Percentiles rank a stretch among this genome's conserved stretches.
Conservation (phyloP, 148 eudicot genomes). For the Salicornia ramosissima region DNA sequence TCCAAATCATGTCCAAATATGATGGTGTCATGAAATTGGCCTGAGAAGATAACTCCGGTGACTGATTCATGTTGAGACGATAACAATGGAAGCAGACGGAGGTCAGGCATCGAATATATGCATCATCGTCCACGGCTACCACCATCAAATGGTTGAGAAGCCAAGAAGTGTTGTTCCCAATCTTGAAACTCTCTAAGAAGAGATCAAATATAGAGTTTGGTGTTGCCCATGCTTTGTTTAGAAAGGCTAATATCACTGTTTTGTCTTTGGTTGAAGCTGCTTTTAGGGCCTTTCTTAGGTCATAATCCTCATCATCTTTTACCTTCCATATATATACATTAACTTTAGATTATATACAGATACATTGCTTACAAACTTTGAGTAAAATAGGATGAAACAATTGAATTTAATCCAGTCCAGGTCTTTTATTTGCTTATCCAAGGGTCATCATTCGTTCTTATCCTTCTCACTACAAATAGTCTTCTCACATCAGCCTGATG, state of each 20-base stretch:
- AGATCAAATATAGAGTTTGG: conserved; percentile 36
- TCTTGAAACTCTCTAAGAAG: conserved; percentile 33
- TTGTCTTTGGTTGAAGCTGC: conserved; percentile 24
- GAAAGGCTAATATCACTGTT: conserved; percentile 26
- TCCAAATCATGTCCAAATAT: conserved; percentile 53
- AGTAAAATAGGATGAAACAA: too few relatives aligned
- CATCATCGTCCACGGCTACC: conserved; percentile 23
- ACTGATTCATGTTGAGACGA: conserved; percentile 1
- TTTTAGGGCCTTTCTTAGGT: conserved; percentile 22
- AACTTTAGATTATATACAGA: too few relatives aligned
- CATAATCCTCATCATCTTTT: conserved; percentile 8
- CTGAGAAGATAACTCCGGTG: conserved; percentile 12
- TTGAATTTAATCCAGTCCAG: too few relatives aligned
- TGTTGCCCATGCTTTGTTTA: conserved; percentile 34
- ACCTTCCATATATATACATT: not conserved
- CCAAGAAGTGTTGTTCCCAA: conserved; percentile 25
- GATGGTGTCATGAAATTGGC: conserved; percentile 35
- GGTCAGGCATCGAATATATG: conserved; percentile 22
- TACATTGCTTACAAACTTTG: too few relatives aligned
- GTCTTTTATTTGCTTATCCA: too few relatives aligned
- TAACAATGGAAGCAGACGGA: conserved; percentile 19
- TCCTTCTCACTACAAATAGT: too few relatives aligned
- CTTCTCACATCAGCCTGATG: too few relatives aligned
- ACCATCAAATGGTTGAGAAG: conserved; percentile 28
- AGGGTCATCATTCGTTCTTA: too few relatives aligned